Evolutionary conservation across 345 rosid genomes (phyloP).

Genomic region (Gossypium arboreum): DNA sequence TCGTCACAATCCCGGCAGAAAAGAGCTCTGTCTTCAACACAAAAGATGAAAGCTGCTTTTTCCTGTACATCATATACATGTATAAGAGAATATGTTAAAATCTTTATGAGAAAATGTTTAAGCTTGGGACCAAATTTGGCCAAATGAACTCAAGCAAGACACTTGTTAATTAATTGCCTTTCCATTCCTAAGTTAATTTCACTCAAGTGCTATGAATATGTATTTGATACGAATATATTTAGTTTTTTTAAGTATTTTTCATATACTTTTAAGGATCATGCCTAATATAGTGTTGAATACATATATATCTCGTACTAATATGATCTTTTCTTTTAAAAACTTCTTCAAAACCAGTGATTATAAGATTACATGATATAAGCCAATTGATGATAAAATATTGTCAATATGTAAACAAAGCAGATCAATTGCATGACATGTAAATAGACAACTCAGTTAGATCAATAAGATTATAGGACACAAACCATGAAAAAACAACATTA

Average conservation of each 20-base stretch:
- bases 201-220: too few species aligned
- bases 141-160: too few species aligned
- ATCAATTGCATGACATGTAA: background rate
- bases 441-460: background rate
- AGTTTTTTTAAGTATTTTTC: too few species aligned
- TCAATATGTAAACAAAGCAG: background rate
- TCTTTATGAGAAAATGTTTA: too few species aligned
- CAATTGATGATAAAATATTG: background rate
- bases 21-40: conserved; percentile 95
- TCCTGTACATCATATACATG: conserved; percentile 43
- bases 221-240: background rate
- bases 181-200: background rate
- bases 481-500: background rate
- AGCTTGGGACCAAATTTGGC: too few species aligned
- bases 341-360: background rate
- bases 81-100: background rate
- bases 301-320: background rate
- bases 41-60: conserved; percentile 91
- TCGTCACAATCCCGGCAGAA: conserved; percentile 86
- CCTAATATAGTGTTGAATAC: background rate
- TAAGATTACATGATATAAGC: background rate
- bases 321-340: too few species aligned
- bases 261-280: background rate
- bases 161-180: background rate
- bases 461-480: background rate